A percentile compares a stretch with the other conserved stretches of the same genome.
These are phyloP conservation scores for Tylopilus balloui DNA, from an alignment of 768 basidiomycete genomes.

Conservation along the genomic window DNA sequence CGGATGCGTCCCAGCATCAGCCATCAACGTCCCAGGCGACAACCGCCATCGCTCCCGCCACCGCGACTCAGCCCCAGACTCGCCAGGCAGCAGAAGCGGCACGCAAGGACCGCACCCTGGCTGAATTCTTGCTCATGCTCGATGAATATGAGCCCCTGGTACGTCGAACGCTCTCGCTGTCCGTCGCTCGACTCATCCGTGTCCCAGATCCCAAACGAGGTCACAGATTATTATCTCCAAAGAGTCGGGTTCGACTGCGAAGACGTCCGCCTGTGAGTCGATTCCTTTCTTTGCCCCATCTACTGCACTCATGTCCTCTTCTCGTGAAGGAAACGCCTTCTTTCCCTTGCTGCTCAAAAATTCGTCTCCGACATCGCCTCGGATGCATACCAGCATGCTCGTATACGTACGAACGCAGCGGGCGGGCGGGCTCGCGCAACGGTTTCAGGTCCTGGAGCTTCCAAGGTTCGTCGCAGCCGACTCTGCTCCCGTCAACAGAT, in stretches of 20 bases:
- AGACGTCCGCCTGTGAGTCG: conserved; percentile 80
- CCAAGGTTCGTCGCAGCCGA: conserved; percentile 48
- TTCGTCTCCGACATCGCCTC: conserved; percentile 96
- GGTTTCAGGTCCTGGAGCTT: conserved; percentile 51
- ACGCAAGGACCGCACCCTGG: conserved; percentile 83
- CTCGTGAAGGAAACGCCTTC: conserved; percentile 73
- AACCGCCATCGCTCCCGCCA: conserved; percentile 16
- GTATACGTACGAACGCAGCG: conserved; percentile 85
- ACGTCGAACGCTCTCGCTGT: conserved; percentile 20
- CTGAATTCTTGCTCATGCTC: conserved; percentile 92
- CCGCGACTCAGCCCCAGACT: conserved; percentile 39
- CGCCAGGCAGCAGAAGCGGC: conserved; percentile 77
- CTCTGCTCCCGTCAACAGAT: conserved; percentile 1
- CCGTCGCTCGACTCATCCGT: neutral
- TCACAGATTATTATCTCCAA: conserved; percentile 96
- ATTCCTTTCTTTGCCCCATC: neutral
- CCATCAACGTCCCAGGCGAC: conserved; percentile 17
- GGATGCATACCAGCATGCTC: conserved; percentile 96
- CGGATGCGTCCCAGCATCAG: conserved; percentile 24
- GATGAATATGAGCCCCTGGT: conserved; percentile 97
- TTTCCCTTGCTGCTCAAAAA: conserved; percentile 95
- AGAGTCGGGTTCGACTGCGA: conserved; percentile 94
- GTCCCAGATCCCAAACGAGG: conserved; percentile 88
- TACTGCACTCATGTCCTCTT: conserved; percentile 1
- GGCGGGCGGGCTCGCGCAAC: conserved; percentile 65